Evolutionary conservation across 495 filamentous ascomycete genomes (phyloP), one percentile per base, ranked within the genome.

Genomic region (Usnea hakonensis): DNA sequence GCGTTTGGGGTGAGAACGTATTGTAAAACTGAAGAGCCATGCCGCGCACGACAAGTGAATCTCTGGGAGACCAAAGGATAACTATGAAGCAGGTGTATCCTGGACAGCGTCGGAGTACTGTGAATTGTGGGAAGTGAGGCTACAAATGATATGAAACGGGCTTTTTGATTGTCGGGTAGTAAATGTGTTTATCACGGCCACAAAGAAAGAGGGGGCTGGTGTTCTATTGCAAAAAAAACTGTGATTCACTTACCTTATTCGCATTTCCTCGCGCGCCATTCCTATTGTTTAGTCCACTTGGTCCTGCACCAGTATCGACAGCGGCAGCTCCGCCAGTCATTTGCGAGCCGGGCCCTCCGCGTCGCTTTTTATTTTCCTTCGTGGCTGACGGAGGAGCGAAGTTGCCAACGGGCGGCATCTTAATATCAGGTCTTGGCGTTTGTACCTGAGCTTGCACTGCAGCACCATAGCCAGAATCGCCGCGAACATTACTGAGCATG

Each of bases 341-440:
- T 54, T 76, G 61, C 44, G 68, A 70, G 53, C 70, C 67, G 23
- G 71, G 58, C 13, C 69, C 76, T 33, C 77, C 80, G 19, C 87
- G 78, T 60, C 87, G 85, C 71, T 95, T 93, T 75, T 95, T 96
- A 73, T 74, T 89, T 43, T 90, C 86, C 67, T 96, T 90, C 48
- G 79, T 86, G 16, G 85, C 85, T 41, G 89, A 82, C 13, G 90
- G 89, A 6, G 89, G 88, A 16, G 89, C 85, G 72, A 99, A 99
- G 64, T 95, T 94, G 48, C 95, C 95, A 40, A 99, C 85, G 36
- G 92, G 93, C 38, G 95, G 95, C 81, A 95, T 87, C 74, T 91
- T 91, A 50, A 82, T 74, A 46, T 84, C 79, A n/a, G 80, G 75
- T 37, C 74, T 77, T 26, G 81, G 76, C 68, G 77, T 77, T 67